Conservation (phyloP, 208 protist species). For the Trypanosoma scelopori region DNA sequence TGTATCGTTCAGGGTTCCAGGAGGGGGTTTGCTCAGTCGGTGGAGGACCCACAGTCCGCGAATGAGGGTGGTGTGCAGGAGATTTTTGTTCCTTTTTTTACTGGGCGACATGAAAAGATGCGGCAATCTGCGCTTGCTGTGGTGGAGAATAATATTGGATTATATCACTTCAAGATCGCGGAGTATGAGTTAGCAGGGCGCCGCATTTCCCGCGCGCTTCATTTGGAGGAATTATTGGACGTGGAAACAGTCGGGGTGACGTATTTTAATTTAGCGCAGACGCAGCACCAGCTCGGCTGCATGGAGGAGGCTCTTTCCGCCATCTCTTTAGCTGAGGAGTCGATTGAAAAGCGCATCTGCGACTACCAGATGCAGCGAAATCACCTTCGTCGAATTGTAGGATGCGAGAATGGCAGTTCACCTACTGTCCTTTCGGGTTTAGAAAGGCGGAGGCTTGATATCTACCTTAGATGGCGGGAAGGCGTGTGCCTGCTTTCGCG, state of each 20-base stretch:
- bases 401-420: not conserved
- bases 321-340: slow-evolving; percentile 49
- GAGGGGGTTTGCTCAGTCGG: slow-evolving; percentile 8
- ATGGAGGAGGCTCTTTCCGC: slow-evolving; percentile 36
- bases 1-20: slow-evolving; percentile 18
- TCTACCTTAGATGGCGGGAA: slow-evolving; percentile 63
- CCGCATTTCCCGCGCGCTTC: slow-evolving; percentile 44
- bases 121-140: slow-evolving; percentile 42
- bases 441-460: slow-evolving; percentile 11
- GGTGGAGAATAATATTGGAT: slow-evolving; percentile 77
- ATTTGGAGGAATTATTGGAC: slow-evolving; percentile 53
- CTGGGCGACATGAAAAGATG: slow-evolving; percentile 38
- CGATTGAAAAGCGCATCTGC: slow-evolving; percentile 57
- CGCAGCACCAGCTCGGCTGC: slow-evolving; percentile 42
- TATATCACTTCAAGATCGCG: slow-evolving; percentile 81
- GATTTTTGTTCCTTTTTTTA: slow-evolving; percentile 63
- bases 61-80: slow-evolving; percentile 17
- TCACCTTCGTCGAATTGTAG: slow-evolving; percentile 20
- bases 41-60: slow-evolving; percentile 6
- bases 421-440: slow-evolving; percentile 12
- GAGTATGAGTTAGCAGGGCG: slow-evolving; percentile 66
- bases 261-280: slow-evolving; percentile 79
- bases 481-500: slow-evolving; percentile 59
- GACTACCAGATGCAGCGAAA: slow-evolving; percentile 22
- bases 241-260: slow-evolving; percentile 72